Evolutionary conservation across 805 yeast species (phyloP).

Genomic region (Nakazawaea molendinolei): DNA sequence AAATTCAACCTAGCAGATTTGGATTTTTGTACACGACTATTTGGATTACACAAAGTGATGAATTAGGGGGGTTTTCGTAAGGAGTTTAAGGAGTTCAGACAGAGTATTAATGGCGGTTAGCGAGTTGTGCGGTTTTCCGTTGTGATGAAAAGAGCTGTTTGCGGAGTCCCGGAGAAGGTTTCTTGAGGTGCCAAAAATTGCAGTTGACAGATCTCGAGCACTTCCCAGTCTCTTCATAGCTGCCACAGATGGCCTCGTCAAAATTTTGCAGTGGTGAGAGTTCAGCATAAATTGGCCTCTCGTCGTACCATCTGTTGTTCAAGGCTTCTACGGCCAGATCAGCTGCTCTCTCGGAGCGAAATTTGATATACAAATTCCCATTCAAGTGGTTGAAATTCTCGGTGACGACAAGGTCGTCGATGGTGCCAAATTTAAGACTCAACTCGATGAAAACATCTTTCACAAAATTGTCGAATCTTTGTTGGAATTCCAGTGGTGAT

Average conservation of each 20-base stretch:
- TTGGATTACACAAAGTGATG: too few species aligned
- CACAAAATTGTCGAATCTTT: constrained; percentile 53
- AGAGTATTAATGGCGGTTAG: neutral
- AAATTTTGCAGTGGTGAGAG: constrained; percentile 68
- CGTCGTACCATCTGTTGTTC: constrained; percentile 77
- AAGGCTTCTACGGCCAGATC: constrained; percentile 50
- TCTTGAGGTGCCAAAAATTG: constrained; percentile 76
- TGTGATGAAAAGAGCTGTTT: constrained; percentile 33
- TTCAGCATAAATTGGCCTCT: constrained; percentile 73
- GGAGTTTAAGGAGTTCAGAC: too few species aligned
- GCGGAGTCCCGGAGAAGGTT: constrained; percentile 41
- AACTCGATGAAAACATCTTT: constrained; percentile 67
- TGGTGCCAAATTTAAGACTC: constrained; percentile 36
- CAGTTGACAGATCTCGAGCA: constrained; percentile 83
- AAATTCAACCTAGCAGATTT: too few species aligned
- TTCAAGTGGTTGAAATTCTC: constrained; percentile 80
- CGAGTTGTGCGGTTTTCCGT: constrained; percentile 23
- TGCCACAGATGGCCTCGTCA: constrained; percentile 59
- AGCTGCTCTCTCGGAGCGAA: constrained; percentile 50
- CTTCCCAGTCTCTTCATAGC: constrained; percentile 49
- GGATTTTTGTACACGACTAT: neutral
- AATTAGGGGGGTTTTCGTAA: too few species aligned
- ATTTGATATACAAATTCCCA: constrained; percentile 80
- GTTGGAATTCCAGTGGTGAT: constrained; percentile 31
- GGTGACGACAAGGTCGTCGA: constrained; percentile 65